Evolutionary conservation across 1,284 basidiomycete species (phyloP), one percentile per base, ranked within the genome.

Genomic region (Macrocystidia cucumis): DNA sequence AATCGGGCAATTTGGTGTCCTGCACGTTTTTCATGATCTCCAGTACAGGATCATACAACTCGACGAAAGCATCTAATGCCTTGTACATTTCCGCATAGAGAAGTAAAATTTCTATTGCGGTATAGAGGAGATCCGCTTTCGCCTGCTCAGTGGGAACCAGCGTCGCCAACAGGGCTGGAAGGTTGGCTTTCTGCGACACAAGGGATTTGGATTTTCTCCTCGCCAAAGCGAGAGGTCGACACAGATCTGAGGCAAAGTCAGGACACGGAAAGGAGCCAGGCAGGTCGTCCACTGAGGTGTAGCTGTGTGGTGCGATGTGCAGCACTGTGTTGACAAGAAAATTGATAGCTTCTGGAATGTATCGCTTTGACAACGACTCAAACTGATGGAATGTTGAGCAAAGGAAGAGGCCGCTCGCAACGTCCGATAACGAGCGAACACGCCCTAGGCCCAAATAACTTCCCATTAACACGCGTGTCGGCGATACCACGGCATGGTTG

Each of bases 271-370:
- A 83, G 3, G 57, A 60, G 1, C 79, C 80, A 3, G 80, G 85
- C 25, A 88, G 47, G 1, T 64, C 60, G 30, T 59, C 57, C 24
- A 51, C 53, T 39, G 64, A 54, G 21, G 60, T 58, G 52, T 76
- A 79, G 11, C 48, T 47, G 47, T 77, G 72, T 0, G 86, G 87
- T 0, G 81, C 70, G 6, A 98, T 72, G 46, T 88, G 76, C 16
- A 91, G 60, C 21, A 89, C 56, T 2, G 77, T 55, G 41, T 83
- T 83, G 11, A 80, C 63, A 21, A 91, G 52, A 52, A 95, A 95
- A 57, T 88, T 95, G 44, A 92, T 54, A 1, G 74, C 88, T 57
- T 99, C 96, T 0, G 96, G 96, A 2, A 96, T 75, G 25, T 95
- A 62, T 3, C 95, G 78, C 53, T 88, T 91, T 9, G 91, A 93